phyloP scores from a whole-genome alignment of 257 asterid genomes.

The Solanum appendiculatum region DNA sequence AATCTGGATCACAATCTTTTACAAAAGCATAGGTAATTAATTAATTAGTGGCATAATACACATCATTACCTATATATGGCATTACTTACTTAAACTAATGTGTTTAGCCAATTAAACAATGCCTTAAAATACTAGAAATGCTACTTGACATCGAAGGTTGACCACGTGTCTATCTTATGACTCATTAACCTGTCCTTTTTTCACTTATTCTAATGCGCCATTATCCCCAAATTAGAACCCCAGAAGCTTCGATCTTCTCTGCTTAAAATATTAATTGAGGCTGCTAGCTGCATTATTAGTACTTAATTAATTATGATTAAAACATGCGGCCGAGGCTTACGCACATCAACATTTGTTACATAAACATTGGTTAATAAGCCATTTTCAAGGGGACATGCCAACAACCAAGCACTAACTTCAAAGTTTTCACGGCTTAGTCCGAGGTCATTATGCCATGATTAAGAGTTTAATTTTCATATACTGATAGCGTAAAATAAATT shows the following conservation, averaged over 20 bases:
- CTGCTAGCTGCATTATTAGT: background rate
- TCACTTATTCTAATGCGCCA: constrained; percentile 22
- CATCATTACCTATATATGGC: constrained; percentile 60
- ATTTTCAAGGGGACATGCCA: constrained; percentile 27
- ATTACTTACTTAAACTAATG: constrained; percentile 19
- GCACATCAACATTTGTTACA: constrained; percentile 23
- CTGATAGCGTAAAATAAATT: background rate
- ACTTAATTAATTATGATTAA: background rate
- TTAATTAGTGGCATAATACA: constrained; percentile 29
- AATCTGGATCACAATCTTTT: constrained; percentile 12
- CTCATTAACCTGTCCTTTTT: constrained; percentile 18
- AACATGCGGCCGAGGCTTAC: constrained; percentile 1
- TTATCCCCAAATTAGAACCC: constrained; percentile 31
- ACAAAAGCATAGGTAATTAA: background rate
- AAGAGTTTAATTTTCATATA: background rate
- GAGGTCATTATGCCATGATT: background rate
- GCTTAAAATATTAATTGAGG: constrained; percentile 5
- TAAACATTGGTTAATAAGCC: constrained; percentile 20
- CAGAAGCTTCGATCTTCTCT: constrained; percentile 39
- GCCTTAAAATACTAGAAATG: constrained; percentile 15
- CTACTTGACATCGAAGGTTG: background rate
- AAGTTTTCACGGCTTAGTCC: constrained; percentile 7
- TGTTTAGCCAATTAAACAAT: constrained; percentile 8
- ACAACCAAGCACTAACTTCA: constrained; percentile 14
- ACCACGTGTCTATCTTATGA: constrained; percentile 44